Base-by-base conservation (phyloP, 2,329 filamentous ascomycete species). In the Grosmannia clavigera region DNA sequence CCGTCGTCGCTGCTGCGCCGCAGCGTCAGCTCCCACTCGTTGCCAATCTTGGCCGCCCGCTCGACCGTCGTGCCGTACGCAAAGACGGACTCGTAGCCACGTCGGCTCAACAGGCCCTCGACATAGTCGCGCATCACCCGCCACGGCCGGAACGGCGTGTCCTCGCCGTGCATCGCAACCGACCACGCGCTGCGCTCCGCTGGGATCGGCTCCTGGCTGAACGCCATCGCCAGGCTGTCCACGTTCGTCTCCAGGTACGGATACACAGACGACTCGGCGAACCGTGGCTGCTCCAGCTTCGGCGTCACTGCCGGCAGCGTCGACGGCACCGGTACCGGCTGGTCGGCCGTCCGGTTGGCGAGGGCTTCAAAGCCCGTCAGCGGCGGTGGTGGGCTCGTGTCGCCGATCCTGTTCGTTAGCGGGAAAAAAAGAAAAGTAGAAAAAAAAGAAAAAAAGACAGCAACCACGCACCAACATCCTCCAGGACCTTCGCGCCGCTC, bases 101-200 rank as follows among this genome's bases (percentile, higher is more conserved):
- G 58, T 1, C 60, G 48, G 3, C 76, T 67, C 1, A 85, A 66
- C 0, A 87, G 68, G 0, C 66, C 70, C 55, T 78, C 73, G 12
- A 87, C 70, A 61, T 84, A 87, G 16, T 73, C 65, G 35, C 76
- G 72, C 12, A 87, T 76, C 1, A 82, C 75, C 5, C 73, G 74
- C 73, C 83, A 84, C 61, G 83, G 81, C 0, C 84, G 73, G 64
- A 87, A 87, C 0, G 84, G 84, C 0, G 83, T 83, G 25, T 80
- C 72, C 0, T 72, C 62, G 0, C 83, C 84, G 65, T 87, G 80
- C 14, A 75, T 65, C 22, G 70, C 61, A 51, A 78, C 69, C n/a
- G 72, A n/a, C 77, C 77, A 5, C 0, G 48, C 59, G 19, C 54
- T 59, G 29, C 33, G 54, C 33, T 55, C 57, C 5, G 6, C 54